Conservation (phyloP, 805 yeast species). For the Priceomyces melissophilus region DNA sequence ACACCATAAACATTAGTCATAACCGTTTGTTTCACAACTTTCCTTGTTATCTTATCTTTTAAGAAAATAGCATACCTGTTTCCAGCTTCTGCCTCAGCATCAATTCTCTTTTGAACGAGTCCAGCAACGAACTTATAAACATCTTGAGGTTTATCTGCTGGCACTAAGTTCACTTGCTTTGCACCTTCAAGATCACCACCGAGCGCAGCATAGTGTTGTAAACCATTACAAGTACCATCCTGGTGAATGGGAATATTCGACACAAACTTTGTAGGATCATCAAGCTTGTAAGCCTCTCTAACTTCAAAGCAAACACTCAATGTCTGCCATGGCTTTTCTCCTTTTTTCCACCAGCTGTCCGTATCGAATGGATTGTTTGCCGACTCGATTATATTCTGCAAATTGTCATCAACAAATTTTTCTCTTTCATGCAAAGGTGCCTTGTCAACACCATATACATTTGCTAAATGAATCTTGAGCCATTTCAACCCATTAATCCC, state of each 20-base stretch:
- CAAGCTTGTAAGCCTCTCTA: constrained; percentile 54
- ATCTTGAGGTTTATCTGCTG: constrained; percentile 72
- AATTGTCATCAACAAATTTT: constrained; percentile 53
- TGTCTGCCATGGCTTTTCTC: constrained; percentile 85
- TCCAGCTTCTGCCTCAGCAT: constrained; percentile 51
- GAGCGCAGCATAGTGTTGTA: constrained; percentile 82
- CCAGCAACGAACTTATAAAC: constrained; percentile 70
- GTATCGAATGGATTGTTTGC: constrained; percentile 61
- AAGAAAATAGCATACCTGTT: constrained; percentile 52
- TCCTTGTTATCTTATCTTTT: constrained; percentile 67
- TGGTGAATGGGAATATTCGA: constrained; percentile 80
- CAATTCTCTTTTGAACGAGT: constrained; percentile 54
- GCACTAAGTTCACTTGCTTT: constrained; percentile 68
- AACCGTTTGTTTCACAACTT: constrained; percentile 93
- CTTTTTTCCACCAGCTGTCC: constrained; percentile 63
- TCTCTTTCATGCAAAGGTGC: constrained; percentile 64
- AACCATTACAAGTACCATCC: constrained; percentile 85
- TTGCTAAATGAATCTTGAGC: constrained; percentile 74
- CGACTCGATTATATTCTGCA: constrained; percentile 52
- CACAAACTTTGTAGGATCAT: constrained; percentile 61
- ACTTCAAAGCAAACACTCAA: constrained; percentile 68
- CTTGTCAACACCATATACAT: constrained; percentile 72
- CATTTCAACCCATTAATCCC: constrained; percentile 66
- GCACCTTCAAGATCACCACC: constrained; percentile 88
- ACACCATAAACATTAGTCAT: constrained; percentile 99